These are phyloP conservation scores for Umbellularia californica DNA, from an alignment of 164 flowering plant genomes.

Conservation along the genomic window DNA sequence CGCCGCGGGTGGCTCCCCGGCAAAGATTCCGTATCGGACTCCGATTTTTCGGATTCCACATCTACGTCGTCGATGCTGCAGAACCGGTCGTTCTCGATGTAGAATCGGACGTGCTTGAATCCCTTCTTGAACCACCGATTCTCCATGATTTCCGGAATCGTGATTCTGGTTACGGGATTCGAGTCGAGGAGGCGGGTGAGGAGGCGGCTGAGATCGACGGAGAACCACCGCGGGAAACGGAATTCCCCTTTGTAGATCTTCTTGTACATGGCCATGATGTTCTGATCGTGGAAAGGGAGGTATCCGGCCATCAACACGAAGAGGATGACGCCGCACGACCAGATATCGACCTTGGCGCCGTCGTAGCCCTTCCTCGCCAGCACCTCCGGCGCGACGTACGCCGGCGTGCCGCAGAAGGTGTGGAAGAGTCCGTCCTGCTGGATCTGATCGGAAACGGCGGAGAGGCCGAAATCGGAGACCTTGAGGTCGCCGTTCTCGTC, in stretches of 20 bases:
- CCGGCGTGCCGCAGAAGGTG: constrained; percentile 36
- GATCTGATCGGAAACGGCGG: constrained; percentile 38
- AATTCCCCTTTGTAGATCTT: constrained; percentile 40
- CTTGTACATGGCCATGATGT: constrained; percentile 34
- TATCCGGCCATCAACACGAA: constrained; percentile 40
- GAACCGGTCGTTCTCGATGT: constrained; percentile 21
- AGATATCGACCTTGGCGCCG: constrained; percentile 33
- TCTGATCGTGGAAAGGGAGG: constrained; percentile 37
- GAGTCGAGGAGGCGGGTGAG: constrained; percentile 23
- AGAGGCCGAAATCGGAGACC: constrained; percentile 37
- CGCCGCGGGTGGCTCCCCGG: background rate
- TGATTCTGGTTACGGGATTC: constrained; percentile 24
- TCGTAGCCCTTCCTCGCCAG: constrained; percentile 34
- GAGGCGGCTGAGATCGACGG: constrained; percentile 15
- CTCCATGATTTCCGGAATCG: constrained; percentile 26
- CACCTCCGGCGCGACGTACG: constrained; percentile 33
- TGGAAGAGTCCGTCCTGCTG: constrained; percentile 37
- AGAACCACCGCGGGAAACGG: constrained; percentile 39
- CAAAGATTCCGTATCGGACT: constrained; percentile 13
- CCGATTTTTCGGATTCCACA: constrained; percentile 7
- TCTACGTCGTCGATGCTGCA: constrained; percentile 12
- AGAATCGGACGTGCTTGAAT: constrained; percentile 23
- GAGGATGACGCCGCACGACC: constrained; percentile 37
- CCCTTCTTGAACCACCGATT: constrained; percentile 32
- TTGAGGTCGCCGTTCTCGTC: constrained; percentile 31